phyloP scores from a whole-genome alignment of 805 yeast species.

The Starmerella bombi region DNA sequence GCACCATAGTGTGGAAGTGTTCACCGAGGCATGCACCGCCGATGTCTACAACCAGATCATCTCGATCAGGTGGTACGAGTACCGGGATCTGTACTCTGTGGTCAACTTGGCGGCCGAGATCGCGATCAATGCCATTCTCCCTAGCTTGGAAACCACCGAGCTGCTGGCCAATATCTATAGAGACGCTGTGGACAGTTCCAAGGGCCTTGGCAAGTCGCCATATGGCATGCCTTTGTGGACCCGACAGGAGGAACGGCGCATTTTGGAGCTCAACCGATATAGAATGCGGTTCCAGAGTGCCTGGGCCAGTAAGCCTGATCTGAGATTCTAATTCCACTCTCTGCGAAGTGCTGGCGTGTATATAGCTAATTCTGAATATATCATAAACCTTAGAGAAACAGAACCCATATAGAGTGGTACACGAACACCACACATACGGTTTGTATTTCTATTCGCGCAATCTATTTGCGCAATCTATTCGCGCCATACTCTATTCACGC shows the following conservation, averaged over 20 bases:
- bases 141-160: conserved; percentile 27
- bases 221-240: conserved; percentile 24
- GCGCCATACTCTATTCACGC: too few species aligned
- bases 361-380: too few species aligned
- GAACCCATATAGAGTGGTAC: too few species aligned
- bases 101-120: conserved; percentile 30
- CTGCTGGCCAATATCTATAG: conserved; percentile 22
- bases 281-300: conserved; percentile 17
- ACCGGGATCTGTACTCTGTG: conserved; percentile 29
- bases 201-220: conserved; percentile 17
- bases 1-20: conserved; percentile 28
- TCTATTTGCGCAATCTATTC: too few species aligned
- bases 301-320: conserved; percentile 13
- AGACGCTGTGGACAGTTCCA: conserved; percentile 22
- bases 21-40: conserved; percentile 30
- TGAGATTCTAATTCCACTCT: conserved; percentile 14
- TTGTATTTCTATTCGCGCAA: too few species aligned
- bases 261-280: conserved; percentile 21
- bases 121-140: conserved; percentile 32
- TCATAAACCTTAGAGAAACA: too few species aligned
- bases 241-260: conserved; percentile 21
- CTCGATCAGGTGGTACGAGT: conserved; percentile 30
- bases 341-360: too few species aligned
- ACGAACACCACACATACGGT: too few species aligned
- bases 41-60: conserved; percentile 31